These are phyloP conservation scores for Pythium utonaiense DNA, from an alignment of 352 stramenopile genomes.

Conservation along the genomic window DNA sequence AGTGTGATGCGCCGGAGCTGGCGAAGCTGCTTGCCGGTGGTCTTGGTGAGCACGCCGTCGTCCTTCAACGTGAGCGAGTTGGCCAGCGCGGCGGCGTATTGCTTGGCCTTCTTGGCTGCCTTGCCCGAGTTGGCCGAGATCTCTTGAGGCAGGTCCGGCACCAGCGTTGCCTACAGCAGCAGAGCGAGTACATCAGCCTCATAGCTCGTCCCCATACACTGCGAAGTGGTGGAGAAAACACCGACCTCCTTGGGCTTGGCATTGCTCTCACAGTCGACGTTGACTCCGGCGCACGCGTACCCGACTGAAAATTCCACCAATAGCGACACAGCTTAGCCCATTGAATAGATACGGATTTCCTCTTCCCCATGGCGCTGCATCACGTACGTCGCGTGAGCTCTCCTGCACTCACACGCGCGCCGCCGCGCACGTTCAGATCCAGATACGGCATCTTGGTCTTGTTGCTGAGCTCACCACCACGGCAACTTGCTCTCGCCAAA, in stretches of 20 bases:
- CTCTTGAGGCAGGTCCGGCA: constrained; percentile 32
- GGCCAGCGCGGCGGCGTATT: constrained; percentile 40
- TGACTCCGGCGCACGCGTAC: constrained; percentile 58
- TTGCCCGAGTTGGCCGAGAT: constrained; percentile 39
- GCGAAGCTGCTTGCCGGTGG: constrained; percentile 31
- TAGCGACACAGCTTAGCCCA: neutral
- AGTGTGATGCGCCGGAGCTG: constrained; percentile 76
- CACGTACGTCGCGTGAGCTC: constrained; percentile 67
- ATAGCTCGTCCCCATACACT: neutral
- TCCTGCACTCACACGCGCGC: constrained; percentile 37
- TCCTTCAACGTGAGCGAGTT: constrained; percentile 45
- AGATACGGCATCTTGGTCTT: constrained; percentile 46
- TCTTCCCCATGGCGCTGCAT: neutral
- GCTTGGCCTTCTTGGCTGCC: constrained; percentile 59
- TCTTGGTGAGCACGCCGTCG: constrained; percentile 7
- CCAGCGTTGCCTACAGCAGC: constrained; percentile 14
- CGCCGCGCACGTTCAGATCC: constrained; percentile 70
- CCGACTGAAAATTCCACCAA: constrained; percentile 38
- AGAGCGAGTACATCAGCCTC: neutral
- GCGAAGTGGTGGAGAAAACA: neutral
- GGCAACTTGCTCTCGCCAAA: constrained; percentile 3
- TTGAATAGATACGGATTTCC: neutral
- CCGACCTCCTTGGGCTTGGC: constrained; percentile 52
- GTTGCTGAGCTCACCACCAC: neutral
- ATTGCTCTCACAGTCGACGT: constrained; percentile 46